phyloP scores from a whole-genome alignment of 148 eudicot species.

The Cornus suecica region DNA sequence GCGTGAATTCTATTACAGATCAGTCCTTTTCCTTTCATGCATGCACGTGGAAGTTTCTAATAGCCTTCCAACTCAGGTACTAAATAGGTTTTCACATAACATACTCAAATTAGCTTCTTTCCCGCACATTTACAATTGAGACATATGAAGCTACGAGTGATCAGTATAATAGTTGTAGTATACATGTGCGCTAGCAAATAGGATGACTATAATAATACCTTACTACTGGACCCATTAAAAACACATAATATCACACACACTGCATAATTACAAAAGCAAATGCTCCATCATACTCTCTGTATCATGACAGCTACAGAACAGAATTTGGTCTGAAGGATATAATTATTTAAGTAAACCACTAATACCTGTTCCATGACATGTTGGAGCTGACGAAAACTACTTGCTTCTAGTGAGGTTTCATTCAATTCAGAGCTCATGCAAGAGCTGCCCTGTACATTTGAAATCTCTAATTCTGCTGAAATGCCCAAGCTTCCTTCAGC shows the following conservation, averaged over 20 bases:
- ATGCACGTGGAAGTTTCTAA: not conserved
- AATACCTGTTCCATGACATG: constrained; percentile 70
- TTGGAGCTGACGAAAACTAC: constrained; percentile 64
- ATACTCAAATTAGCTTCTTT: too few relatives aligned
- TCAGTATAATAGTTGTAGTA: not conserved
- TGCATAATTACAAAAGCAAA: not conserved
- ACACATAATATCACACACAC: not conserved
- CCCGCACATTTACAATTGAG: not conserved
- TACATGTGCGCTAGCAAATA: not conserved
- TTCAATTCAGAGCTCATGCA: constrained; percentile 47
- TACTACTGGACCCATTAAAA: too few relatives aligned
- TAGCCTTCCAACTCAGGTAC: not conserved
- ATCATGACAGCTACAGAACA: not conserved
- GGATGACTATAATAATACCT: not conserved
- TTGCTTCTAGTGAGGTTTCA: constrained; percentile 56
- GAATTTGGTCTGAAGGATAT: not conserved
- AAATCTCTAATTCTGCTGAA: constrained; percentile 38
- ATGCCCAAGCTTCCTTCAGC: constrained; percentile 27
- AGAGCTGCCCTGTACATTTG: constrained; percentile 46
- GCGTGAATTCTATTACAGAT: too few relatives aligned
- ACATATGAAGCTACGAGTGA: not conserved
- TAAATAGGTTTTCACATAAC: too few relatives aligned
- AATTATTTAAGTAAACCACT: not conserved
- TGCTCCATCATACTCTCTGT: not conserved
- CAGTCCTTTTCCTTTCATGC: not conserved